phyloP scores from a whole-genome alignment of 345 rosid species.

The Citrus reticulata region DNA sequence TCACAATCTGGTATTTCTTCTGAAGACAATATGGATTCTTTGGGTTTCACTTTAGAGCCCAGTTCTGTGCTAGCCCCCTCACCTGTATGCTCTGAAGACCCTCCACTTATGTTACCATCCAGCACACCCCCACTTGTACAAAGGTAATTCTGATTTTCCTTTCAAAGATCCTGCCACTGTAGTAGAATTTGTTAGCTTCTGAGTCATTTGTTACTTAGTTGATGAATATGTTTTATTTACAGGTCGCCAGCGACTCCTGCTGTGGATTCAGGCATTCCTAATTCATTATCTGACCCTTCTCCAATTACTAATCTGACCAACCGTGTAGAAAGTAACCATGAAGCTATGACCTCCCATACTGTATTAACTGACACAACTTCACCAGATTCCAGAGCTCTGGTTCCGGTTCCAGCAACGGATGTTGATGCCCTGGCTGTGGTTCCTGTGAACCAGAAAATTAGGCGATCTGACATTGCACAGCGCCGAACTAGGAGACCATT shows the following conservation, averaged over 20 bases:
- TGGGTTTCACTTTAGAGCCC: constrained; percentile 90
- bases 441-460: constrained; percentile 61
- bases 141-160: constrained; percentile 40
- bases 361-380: constrained; percentile 39
- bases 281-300: constrained; percentile 35
- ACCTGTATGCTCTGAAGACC: constrained; percentile 43
- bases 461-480: constrained; percentile 70
- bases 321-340: constrained; percentile 39
- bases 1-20: constrained; percentile 73
- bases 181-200: background rate
- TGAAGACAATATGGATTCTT: constrained; percentile 49
- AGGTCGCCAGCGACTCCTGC: constrained; percentile 43
- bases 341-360: constrained; percentile 34
- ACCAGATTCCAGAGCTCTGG: constrained; percentile 68
- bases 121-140: constrained; percentile 26
- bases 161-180: constrained; percentile 1
- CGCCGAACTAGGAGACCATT: constrained; percentile 98
- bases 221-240: constrained; percentile 22
- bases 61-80: constrained; percentile 28
- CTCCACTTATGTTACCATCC: constrained; percentile 28
- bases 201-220: constrained; percentile 13
- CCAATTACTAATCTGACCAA: constrained; percentile 25
- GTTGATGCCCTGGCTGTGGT: constrained; percentile 60
- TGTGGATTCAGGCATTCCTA: constrained; percentile 36
- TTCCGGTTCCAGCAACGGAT: constrained; percentile 48